Base-by-base conservation (phyloP, 23 red algal genomes). In the Gracilaria gracilis region DNA sequence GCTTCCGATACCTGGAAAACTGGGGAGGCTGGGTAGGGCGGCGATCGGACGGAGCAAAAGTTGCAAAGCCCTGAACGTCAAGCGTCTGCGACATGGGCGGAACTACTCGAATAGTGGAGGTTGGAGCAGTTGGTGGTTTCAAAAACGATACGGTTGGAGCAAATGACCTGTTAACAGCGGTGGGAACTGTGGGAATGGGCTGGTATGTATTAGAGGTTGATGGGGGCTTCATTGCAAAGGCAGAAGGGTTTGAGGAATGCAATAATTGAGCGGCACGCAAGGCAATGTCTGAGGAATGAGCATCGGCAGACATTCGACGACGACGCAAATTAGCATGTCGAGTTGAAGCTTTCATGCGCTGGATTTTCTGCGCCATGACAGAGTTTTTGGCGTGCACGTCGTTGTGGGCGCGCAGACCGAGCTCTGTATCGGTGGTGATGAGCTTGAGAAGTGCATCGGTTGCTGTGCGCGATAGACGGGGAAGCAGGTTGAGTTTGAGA, bases 401-500 rank as follows among this genome's bases (percentile, higher is more conserved):
- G 67, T 73, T 87, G 46, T 71, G 62, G 37, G 87, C 74, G 61
- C 87, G 87, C 40, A 49, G 19, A 27, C 87, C 87, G 57, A 90
- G 74, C 50, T 90, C 74, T 53, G 58, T 62, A 81, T 90, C 87
- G 74, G 70, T 80, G 49, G 50, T 64, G 35, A 90, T 74, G 32
- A 90, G 72, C 27, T 90, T 59, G 64, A 90, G 48, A 27, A 90
- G 74, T 17, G 87, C 73, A 67, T 90, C 87, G 42, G 76, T 71
- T 23, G 74, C 87, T 11, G 36, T 77, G 62, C 64, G 87, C 35
- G 87, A 54, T 36, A 75, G 62, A 19, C 77, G 76, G 8, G 87
- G 87, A 17, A 80, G 57, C 16, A 90, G 59, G 24, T 67, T 66
- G 33, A 90, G 71, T 51, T 71, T 80, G 48, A 90, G 87, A 5